Evolutionary conservation across 345 rosid genomes (phyloP), one percentile per base, ranked within the genome.

Genomic region (Bruguiera sexangula): DNA sequence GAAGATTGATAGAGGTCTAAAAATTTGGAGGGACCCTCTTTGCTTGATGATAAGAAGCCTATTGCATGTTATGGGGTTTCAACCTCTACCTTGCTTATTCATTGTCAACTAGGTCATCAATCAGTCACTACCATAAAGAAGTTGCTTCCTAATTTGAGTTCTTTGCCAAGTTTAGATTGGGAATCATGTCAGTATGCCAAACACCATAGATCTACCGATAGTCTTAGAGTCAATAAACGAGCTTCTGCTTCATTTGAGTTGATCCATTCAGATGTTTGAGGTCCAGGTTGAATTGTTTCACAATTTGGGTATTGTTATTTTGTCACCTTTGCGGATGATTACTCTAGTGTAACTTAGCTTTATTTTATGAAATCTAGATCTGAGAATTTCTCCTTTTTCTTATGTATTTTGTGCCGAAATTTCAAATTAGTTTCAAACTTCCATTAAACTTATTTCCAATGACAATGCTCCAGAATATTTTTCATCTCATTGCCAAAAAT

Each of bases 161-260:
- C 7, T 37, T 24, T 15, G 19, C 19, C 54, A 6, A 21, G 3
- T 9, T 50, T 65, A 65, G 57, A 65, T 1, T 50, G 68, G 27
- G 37, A 65, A 15, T 46, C 34, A 3, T 48, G 37, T 11, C 39
- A 65, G 50, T 65, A 43, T 26, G 57, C 68, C 5, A 65, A 65
- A 65, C 57, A 48, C 7, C 67, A 39, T 63, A 22, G 55, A 9
- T 5, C 16, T 2, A 6, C 30, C 39, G 6, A 21, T 39, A 6
- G 13, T 2, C 32, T 31, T 21, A 21, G 68, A 24, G 46, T 64
- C 6, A 64, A 43, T 64, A 39, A 64, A 21, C 8, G 16, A 3
- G 56, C 19, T 43, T 19, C 1, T 4, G 1, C 31, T 22, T 55
- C 31, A 2, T 64, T 64, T 22, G 27, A n/a, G 32, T 24, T 11